Evolutionary conservation across 306 rosid species (phyloP).

Genomic region (Calophaca sinica): DNA sequence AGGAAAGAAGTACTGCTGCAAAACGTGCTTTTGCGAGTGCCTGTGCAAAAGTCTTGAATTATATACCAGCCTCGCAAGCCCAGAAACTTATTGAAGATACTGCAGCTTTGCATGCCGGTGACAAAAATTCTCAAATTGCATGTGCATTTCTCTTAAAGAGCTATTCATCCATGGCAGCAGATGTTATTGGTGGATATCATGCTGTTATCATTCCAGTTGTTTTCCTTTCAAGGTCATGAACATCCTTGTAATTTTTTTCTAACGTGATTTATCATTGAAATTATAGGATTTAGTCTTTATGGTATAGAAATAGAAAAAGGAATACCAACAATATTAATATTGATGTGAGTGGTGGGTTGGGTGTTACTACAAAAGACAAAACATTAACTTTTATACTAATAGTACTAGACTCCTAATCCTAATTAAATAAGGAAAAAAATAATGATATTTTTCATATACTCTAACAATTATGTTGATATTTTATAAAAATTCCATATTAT

Average conservation of each 20-base stretch:
- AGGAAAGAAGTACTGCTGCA: slow-evolving; percentile 78
- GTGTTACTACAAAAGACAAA: neutral
- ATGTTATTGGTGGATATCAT: slow-evolving; percentile 82
- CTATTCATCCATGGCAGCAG: slow-evolving; percentile 82
- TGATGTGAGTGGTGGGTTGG: neutral
- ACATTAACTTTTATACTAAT: neutral
- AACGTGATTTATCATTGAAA: slow-evolving; percentile 11
- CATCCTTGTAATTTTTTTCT: slow-evolving; percentile 42
- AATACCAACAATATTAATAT: slow-evolving; percentile 7
- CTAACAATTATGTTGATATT: slow-evolving; percentile 22
- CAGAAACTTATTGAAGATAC: slow-evolving; percentile 85
- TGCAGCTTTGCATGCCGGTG: slow-evolving; percentile 80
- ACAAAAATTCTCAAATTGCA: slow-evolving; percentile 82
- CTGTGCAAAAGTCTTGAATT: slow-evolving; percentile 74
- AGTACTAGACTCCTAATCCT: neutral
- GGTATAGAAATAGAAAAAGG: slow-evolving; percentile 1
- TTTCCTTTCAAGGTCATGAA: slow-evolving; percentile 80
- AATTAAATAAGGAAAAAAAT: neutral
- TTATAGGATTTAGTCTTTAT: neutral
- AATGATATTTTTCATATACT: slow-evolving; percentile 3
- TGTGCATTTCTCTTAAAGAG: slow-evolving; percentile 84
- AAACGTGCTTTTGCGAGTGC: slow-evolving; percentile 95
- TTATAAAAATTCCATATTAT: neutral
- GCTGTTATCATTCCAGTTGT: slow-evolving; percentile 74
- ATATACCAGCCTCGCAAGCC: slow-evolving; percentile 68